Evolutionary conservation across 73 alveolate species (phyloP).

Genomic region (Tetrahymena malaccensis): DNA sequence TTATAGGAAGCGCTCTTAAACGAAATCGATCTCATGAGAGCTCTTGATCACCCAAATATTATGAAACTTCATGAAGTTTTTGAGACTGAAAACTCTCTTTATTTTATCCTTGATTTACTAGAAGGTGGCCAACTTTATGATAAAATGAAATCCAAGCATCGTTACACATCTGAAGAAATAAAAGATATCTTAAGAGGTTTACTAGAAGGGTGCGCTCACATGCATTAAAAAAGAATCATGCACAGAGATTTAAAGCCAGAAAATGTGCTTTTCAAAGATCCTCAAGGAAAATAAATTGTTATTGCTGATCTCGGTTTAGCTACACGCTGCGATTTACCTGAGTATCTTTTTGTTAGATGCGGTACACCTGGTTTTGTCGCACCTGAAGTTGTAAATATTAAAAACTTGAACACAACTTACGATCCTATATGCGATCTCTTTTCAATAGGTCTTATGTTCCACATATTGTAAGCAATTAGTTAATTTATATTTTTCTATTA

Average conservation of each 20-base stretch:
- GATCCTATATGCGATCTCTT: conserved; percentile 39
- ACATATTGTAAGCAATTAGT: conserved; percentile 6
- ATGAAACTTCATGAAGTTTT: conserved; percentile 65
- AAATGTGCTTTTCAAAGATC: conserved; percentile 71
- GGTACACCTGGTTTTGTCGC: conserved; percentile 51
- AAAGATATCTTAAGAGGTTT: conserved; percentile 54
- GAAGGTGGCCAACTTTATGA: conserved; percentile 76
- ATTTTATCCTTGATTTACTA: conserved; percentile 55
- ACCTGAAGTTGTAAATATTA: conserved; percentile 39
- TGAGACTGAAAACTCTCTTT: conserved; percentile 63
- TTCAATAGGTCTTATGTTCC: conserved; percentile 33
- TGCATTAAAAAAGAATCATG: conserved; percentile 69
- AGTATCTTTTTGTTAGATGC: conserved; percentile 23
- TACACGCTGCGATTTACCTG: conserved; percentile 3
- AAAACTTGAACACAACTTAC: conserved; percentile 22
- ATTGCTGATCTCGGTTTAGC: conserved; percentile 54
- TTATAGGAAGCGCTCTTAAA: conserved; percentile 58
- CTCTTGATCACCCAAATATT: conserved; percentile 76
- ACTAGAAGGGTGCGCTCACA: conserved; percentile 62
- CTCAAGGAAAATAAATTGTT: background rate
- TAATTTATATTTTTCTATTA: background rate
- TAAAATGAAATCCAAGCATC: conserved; percentile 51
- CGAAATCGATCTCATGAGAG: conserved; percentile 80
- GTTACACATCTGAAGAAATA: conserved; percentile 52
- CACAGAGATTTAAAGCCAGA: conserved; percentile 97